Conservation (phyloP, 495 filamentous ascomycete genomes). For the Penicillium coprophilum region DNA sequence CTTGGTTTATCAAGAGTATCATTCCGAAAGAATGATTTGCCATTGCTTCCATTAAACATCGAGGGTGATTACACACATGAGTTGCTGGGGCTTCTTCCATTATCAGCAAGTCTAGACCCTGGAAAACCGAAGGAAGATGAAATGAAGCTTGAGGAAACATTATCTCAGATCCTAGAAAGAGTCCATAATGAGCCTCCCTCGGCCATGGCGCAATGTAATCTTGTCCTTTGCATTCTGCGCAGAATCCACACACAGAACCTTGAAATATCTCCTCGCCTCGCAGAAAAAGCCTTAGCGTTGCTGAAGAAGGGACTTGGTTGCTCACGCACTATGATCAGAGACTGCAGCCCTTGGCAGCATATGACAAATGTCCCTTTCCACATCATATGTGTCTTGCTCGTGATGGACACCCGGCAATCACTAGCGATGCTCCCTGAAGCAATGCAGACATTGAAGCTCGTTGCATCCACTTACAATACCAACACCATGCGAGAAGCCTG, state of each 20-base stretch:
- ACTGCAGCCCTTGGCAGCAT: slow-evolving; percentile 52
- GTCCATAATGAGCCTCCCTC: slow-evolving; percentile 38
- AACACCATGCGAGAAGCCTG: slow-evolving; percentile 48
- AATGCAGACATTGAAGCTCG: slow-evolving; percentile 44
- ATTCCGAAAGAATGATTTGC: slow-evolving; percentile 30
- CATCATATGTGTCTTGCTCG: slow-evolving; percentile 49
- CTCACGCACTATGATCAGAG: slow-evolving; percentile 34
- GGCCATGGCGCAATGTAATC: slow-evolving; percentile 47
- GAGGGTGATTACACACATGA: slow-evolving; percentile 38
- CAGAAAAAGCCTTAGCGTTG: slow-evolving; percentile 29
- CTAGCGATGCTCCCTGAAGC: slow-evolving; percentile 46
- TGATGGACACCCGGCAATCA: slow-evolving; percentile 46
- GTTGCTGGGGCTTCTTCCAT: slow-evolving; percentile 38
- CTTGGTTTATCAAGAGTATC: slow-evolving; percentile 48
- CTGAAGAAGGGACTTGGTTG: slow-evolving; percentile 29
- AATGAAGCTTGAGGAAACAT: slow-evolving; percentile 29
- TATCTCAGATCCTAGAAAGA: slow-evolving; percentile 27
- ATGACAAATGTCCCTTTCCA: slow-evolving; percentile 54
- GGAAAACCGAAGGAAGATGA: slow-evolving; percentile 26
- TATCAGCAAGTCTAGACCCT: slow-evolving; percentile 39
- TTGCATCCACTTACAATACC: slow-evolving; percentile 43
- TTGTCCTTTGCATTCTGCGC: slow-evolving; percentile 48
- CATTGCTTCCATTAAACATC: slow-evolving; percentile 18
- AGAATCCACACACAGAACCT: slow-evolving; percentile 45
- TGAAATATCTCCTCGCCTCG: slow-evolving; percentile 25